Evolutionary conservation across 805 yeast genomes (phyloP).

Genomic region (Barnettozyma populi): DNA sequence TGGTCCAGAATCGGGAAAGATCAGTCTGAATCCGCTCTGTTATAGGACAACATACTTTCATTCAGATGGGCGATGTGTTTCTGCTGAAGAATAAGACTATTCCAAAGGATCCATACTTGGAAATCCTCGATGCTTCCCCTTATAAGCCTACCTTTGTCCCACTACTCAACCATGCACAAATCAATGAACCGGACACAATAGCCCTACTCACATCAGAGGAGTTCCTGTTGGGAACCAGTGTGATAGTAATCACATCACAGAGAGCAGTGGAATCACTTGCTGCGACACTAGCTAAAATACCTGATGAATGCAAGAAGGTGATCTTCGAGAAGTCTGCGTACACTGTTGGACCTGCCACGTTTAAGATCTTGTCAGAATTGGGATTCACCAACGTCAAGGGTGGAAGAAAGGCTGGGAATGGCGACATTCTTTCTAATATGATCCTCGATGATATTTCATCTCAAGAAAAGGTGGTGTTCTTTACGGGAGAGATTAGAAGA

Average conservation of each 20-base stretch:
- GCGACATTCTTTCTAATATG: constrained; percentile 58
- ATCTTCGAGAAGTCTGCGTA: constrained; percentile 53
- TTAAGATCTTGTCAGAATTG: constrained; percentile 43
- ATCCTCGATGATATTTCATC: constrained; percentile 35
- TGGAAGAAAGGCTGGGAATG: constrained; percentile 77
- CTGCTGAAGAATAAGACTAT: constrained; percentile 68
- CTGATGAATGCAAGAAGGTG: constrained; percentile 13
- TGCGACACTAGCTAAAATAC: constrained; percentile 30
- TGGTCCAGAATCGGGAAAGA: too few species aligned
- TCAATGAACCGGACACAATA: constrained; percentile 41
- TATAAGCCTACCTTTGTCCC: constrained; percentile 61
- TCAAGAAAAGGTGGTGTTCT: constrained; percentile 47
- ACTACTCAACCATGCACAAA: constrained; percentile 58
- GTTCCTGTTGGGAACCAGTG: constrained; percentile 37
- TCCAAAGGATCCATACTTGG: constrained; percentile 64
- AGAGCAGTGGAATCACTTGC: constrained; percentile 81
- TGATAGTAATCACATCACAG: constrained; percentile 80
- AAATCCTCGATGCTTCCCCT: constrained; percentile 31
- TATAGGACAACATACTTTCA: background rate
- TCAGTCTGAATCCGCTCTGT: too few species aligned
- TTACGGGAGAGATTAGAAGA: constrained; percentile 82
- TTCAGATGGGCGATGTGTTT: constrained; percentile 31
- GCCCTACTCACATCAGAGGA: constrained; percentile 37
- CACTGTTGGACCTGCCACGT: constrained; percentile 92
- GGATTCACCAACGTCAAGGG: constrained; percentile 73